phyloP scores from a whole-genome alignment of 2,329 filamentous ascomycete species.

The Aspergillus pseudotamarii region DNA sequence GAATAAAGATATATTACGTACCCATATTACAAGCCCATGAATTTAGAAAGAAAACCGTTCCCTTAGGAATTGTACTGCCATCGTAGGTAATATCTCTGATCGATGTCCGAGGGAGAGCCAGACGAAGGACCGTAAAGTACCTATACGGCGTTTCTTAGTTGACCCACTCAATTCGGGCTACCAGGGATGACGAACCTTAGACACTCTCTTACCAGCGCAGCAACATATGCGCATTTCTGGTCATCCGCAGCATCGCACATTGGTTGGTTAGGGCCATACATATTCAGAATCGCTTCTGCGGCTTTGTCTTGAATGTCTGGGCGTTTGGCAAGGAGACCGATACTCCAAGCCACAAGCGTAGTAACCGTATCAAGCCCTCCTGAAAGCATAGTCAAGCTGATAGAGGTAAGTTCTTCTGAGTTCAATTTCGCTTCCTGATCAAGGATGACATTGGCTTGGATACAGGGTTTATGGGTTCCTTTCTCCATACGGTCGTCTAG shows the following conservation, averaged over 20 bases:
- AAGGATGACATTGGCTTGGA: constrained; percentile 67
- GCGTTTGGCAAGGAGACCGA: constrained; percentile 61
- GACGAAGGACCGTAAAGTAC: constrained; percentile 65
- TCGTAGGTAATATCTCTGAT: constrained; percentile 63
- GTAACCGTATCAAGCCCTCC: constrained; percentile 69
- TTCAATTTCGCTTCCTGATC: constrained; percentile 66
- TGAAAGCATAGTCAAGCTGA: constrained; percentile 69
- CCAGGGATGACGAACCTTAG: constrained; percentile 46
- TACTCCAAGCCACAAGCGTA: constrained; percentile 66
- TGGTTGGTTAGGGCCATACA: constrained; percentile 56
- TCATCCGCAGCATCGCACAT: constrained; percentile 65
- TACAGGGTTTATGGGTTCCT: constrained; percentile 65
- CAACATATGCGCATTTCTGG: constrained; percentile 65
- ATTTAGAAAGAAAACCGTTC: constrained; percentile 67
- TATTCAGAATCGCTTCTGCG: constrained; percentile 57
- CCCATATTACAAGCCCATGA: constrained; percentile 72
- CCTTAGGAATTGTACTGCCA: constrained; percentile 61
- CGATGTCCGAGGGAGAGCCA: constrained; percentile 64
- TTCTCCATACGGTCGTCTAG: constrained; percentile 64
- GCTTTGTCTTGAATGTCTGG: constrained; percentile 67
- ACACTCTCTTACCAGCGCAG: constrained; percentile 65
- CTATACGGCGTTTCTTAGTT: constrained; percentile 28
- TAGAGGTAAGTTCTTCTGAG: constrained; percentile 64
- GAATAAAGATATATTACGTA: constrained; percentile 36
- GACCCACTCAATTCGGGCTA: constrained; percentile 7